Evolutionary conservation across 2,329 filamentous ascomycete species (phyloP), one percentile per base, ranked within the genome.

Genomic region (Penicillium rolfsii): DNA sequence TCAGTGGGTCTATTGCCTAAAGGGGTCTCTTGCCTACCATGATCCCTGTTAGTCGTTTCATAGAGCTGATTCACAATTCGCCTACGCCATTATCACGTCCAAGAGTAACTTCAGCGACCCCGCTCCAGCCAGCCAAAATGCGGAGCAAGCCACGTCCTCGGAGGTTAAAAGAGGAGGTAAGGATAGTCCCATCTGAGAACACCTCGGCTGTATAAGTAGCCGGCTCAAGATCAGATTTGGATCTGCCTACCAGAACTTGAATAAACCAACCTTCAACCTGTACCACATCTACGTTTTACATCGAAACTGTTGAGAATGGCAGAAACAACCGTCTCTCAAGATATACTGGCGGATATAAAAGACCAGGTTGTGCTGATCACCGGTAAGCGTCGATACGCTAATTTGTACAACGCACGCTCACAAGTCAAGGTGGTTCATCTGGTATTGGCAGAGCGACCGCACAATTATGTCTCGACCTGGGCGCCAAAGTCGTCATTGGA

Each of bases 401-500:
- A 1, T 11, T n/a, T 12, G 16, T 3, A 4, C n/a, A 53, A n/a
- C 6, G 6, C 5, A 19, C 43, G 48, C 26, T 49, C 22, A 56
- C 50, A 50, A 14, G 5, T 52, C 19, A 57, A 82, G 85, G 85
- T 52, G 83, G 83, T 58, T 84, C 83, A 0, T 86, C 84, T 2
- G 86, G 86, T 16, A 88, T 88, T 56, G 85, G 86, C 35, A 79
- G 86, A 14, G 83, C 83, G 57, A 86, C 85, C 0, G 79, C 81
- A 7, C 71, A 81, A 8, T 74, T 83, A 2, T 79, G 87, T 14
- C 75, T 87, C 7, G 74, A 79, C 0, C 71, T 82, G 0, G 85
- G 84, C 22, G 85, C 84, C 30, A 79, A 77, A 16, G 85, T 88
- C 19, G 79, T 87, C 60, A 81, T 80, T 28, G 82, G 78, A 38